Evolutionary conservation across 2,329 filamentous ascomycete species (phyloP).

Genomic region (Lachnellula subtilissima): DNA sequence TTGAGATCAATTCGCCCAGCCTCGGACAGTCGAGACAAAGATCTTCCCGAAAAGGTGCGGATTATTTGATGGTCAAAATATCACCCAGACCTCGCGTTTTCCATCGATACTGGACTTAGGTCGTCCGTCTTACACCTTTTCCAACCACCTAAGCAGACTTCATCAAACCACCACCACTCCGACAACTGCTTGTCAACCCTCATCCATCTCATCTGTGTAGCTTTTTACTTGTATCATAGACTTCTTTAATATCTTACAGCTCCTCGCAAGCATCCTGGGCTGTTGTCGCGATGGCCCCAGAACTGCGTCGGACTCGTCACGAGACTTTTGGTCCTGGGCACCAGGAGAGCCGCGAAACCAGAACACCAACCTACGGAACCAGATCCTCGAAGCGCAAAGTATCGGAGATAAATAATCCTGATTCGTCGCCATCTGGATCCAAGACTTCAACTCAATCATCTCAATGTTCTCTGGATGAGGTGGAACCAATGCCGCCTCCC

Average conservation of each 20-base stretch:
- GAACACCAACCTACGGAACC: slow-evolving; percentile 15
- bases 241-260: not conserved
- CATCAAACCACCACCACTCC: not conserved
- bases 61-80: not conserved
- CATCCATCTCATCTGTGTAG: not conserved
- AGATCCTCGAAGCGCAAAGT: slow-evolving; percentile 23
- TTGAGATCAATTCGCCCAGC: not conserved
- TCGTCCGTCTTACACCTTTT: slow-evolving; percentile 6
- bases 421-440: slow-evolving; percentile 8
- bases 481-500: slow-evolving; percentile 13
- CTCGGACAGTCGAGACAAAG: not conserved
- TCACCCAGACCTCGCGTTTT: not conserved
- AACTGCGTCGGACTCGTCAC: slow-evolving; percentile 17
- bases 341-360: slow-evolving; percentile 9
- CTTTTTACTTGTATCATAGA: not conserved
- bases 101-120: not conserved
- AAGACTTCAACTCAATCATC: slow-evolving; percentile 12
- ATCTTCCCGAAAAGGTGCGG: not conserved
- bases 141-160: slow-evolving; percentile 6
- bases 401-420: slow-evolving; percentile 15
- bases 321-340: slow-evolving; percentile 15
- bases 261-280: not conserved
- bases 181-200: not conserved
- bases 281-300: slow-evolving; percentile 16
- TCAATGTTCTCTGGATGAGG: slow-evolving; percentile 14